Evolutionary conservation across 768 basidiomycete species (phyloP).

Genomic region (Mycena floridula): DNA sequence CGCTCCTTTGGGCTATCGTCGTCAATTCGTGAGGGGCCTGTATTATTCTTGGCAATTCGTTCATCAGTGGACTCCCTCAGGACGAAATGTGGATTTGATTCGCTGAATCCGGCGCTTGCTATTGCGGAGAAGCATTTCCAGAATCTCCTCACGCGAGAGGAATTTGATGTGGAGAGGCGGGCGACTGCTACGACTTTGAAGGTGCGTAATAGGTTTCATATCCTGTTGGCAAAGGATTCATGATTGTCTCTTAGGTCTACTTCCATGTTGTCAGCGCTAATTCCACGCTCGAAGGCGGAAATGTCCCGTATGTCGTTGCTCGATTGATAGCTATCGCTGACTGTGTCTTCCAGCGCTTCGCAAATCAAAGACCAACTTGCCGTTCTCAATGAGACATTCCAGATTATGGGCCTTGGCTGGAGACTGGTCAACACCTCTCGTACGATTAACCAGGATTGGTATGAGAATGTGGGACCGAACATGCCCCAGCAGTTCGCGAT

Average conservation of each 20-base stretch:
- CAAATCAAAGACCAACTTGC: conserved; percentile 18
- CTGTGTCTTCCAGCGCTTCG: conserved; percentile 7
- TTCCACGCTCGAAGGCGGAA: conserved; percentile 17
- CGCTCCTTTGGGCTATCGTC: too few species aligned
- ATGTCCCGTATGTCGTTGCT: conserved; percentile 17
- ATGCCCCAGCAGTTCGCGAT: conserved; percentile 15
- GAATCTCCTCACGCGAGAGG: too few species aligned
- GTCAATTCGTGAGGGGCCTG: too few species aligned
- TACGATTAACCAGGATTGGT: conserved; percentile 20
- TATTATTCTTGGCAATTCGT: too few species aligned
- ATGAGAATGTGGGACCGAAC: conserved; percentile 14
- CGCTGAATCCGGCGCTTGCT: too few species aligned
- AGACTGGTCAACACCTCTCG: conserved; percentile 21
- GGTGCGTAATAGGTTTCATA: too few species aligned
- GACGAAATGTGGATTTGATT: too few species aligned
- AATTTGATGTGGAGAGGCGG: too few species aligned
- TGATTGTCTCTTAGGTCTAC: conserved; percentile 8
- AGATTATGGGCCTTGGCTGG: conserved; percentile 23
- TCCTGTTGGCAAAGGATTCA: too few species aligned
- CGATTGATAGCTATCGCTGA: background rate
- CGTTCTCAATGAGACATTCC: conserved; percentile 26
- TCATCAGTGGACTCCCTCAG: too few species aligned
- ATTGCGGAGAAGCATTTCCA: too few species aligned
- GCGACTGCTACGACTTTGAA: background rate
- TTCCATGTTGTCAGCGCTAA: conserved; percentile 10